Conservation (phyloP, 1,284 basidiomycete species). For the Gomphus sp. region DNA sequence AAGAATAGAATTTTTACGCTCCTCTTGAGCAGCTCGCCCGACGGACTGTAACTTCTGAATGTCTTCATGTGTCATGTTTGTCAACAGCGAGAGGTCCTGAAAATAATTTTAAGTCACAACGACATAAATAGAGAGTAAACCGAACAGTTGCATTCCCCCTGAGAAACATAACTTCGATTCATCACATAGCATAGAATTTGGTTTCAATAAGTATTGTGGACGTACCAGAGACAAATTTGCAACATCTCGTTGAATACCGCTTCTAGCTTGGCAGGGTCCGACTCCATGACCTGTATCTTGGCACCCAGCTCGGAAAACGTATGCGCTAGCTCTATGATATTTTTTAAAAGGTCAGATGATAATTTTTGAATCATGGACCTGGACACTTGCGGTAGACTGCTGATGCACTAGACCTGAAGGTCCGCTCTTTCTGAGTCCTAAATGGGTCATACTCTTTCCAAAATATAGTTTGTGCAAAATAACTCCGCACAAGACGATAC, state of each 20-base stretch:
- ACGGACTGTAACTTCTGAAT: constrained; percentile 80
- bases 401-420: constrained; percentile 73
- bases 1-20: constrained; percentile 71
- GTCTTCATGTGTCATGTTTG: constrained; percentile 71
- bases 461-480: constrained; percentile 59
- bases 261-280: constrained; percentile 44
- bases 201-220: neutral
- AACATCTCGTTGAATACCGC: constrained; percentile 78
- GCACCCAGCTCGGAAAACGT: constrained; percentile 56
- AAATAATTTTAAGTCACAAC: neutral
- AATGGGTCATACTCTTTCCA: constrained; percentile 88
- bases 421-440: constrained; percentile 68
- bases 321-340: constrained; percentile 48
- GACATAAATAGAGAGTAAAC: constrained; percentile 2
- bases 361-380: neutral
- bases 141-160: constrained; percentile 78
- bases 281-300: constrained; percentile 35
- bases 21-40: constrained; percentile 67
- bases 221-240: constrained; percentile 80
- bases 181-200: neutral
- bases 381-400: constrained; percentile 61
- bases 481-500: constrained; percentile 77
- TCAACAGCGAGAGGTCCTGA: constrained; percentile 77
- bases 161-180: neutral
- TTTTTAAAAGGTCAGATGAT: neutral